Conservation (phyloP, 306 rosid species). For the Aeschynomene evenia region DNA sequence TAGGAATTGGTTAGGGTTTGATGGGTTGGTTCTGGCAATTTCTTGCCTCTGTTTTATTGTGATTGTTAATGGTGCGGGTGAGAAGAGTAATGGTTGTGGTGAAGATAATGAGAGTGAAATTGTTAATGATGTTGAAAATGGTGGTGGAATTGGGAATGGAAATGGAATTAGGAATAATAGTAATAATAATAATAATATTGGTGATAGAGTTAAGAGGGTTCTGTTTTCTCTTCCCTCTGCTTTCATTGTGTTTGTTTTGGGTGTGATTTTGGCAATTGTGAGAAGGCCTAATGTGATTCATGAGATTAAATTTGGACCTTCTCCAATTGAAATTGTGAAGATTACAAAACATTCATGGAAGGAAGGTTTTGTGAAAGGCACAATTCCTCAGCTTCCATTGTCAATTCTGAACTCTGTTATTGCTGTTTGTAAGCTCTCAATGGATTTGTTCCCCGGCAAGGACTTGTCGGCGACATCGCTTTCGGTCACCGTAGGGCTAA, state of each 20-base stretch:
- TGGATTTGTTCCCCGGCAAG: conserved; percentile 64
- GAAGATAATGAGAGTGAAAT: neutral
- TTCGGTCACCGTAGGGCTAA: conserved; percentile 75
- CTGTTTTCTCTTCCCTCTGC: conserved; percentile 68
- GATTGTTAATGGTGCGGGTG: conserved; percentile 64
- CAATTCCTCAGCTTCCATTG: conserved; percentile 76
- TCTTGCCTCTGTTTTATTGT: conserved; percentile 56
- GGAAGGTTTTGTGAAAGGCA: conserved; percentile 69
- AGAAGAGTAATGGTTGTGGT: conserved; percentile 25
- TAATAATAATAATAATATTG: neutral
- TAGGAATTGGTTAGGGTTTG: conserved; percentile 64
- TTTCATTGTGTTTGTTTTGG: conserved; percentile 53
- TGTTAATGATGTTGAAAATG: neutral
- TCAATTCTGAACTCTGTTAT: conserved; percentile 72
- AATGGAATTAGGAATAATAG: too few relatives aligned
- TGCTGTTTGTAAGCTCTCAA: conserved; percentile 61
- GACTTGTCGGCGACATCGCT: conserved; percentile 63
- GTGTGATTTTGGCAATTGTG: conserved; percentile 56
- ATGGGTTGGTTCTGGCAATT: conserved; percentile 66
- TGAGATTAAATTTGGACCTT: conserved; percentile 64
- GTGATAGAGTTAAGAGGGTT: conserved; percentile 29
- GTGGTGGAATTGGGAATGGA: neutral
- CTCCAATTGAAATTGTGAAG: conserved; percentile 47
- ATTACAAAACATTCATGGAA: conserved; percentile 63
- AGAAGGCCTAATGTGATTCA: conserved; percentile 55